Conservation (phyloP, 2,329 filamentous ascomycete species). For the Trichoderma citrinoviride region DNA sequence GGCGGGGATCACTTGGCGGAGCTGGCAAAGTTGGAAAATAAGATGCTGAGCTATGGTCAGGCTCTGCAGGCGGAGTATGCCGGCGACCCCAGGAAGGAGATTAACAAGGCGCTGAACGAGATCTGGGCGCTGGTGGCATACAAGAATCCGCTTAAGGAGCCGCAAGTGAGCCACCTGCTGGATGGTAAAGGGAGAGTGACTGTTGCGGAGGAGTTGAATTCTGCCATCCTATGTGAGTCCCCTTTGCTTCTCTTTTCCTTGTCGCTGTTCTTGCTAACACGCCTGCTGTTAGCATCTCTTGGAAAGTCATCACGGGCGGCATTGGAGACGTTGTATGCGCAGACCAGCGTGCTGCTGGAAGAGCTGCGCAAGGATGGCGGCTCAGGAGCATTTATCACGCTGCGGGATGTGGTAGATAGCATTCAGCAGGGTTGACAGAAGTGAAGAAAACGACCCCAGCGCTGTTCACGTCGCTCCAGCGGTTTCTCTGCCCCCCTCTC, state of each 20-base stretch:
- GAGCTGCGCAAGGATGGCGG: slow-evolving; percentile 77
- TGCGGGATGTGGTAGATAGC: slow-evolving; percentile 49
- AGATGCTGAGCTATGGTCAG: slow-evolving; percentile 77
- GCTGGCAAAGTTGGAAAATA: slow-evolving; percentile 54
- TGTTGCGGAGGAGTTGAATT: slow-evolving; percentile 91
- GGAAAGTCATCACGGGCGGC: slow-evolving; percentile 87
- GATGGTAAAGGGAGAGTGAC: slow-evolving; percentile 70
- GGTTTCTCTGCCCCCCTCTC: neutral
- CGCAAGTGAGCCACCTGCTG: slow-evolving; percentile 72
- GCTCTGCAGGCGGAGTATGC: slow-evolving; percentile 74
- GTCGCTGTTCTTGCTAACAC: no score
- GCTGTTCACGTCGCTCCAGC: neutral
- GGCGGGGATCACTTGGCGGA: slow-evolving; percentile 38
- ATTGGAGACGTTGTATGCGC: slow-evolving; percentile 79
- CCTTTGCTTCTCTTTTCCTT: neutral
- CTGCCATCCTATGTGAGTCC: slow-evolving; percentile 78
- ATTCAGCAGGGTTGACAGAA: slow-evolving; percentile 41
- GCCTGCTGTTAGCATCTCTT: slow-evolving; percentile 63
- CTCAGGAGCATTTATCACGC: slow-evolving; percentile 74
- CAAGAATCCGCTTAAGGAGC: slow-evolving; percentile 70
- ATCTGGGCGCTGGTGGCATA: slow-evolving; percentile 91
- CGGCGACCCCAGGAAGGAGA: slow-evolving; percentile 65
- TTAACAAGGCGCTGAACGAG: slow-evolving; percentile 72
- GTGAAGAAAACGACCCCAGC: slow-evolving; percentile 11
- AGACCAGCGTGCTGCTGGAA: slow-evolving; percentile 82